These are phyloP conservation scores for Neurospora sp. DNA, from an alignment of 495 filamentous ascomycete species.

Conservation along the genomic window DNA sequence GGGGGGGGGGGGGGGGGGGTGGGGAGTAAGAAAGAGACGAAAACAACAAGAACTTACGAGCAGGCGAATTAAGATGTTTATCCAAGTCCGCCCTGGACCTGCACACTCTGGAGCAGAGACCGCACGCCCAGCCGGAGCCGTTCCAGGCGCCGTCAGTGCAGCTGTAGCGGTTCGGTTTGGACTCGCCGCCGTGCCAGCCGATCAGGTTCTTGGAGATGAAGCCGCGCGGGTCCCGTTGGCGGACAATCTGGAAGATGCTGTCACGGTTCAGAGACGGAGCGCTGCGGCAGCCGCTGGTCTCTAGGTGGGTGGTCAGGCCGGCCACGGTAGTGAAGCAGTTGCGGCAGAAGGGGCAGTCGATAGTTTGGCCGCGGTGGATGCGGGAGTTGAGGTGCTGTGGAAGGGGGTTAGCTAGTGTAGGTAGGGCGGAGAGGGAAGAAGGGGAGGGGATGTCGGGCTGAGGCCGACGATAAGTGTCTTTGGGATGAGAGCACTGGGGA, in stretches of 20 bases:
- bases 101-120: constrained; percentile 14
- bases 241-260: constrained; percentile 10
- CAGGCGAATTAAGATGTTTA: constrained; percentile 15
- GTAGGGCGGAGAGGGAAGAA: not conserved
- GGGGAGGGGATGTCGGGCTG: not conserved
- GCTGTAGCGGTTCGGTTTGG: constrained; percentile 3
- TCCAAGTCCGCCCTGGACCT: not conserved
- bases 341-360: constrained; percentile 17
- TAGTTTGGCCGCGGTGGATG: constrained; percentile 6
- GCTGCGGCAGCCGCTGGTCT: constrained; percentile 7
- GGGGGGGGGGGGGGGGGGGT: too few relatives aligned
- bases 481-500: not conserved
- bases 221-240: constrained; percentile 11
- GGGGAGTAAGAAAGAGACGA: too few relatives aligned
- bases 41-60: too few relatives aligned
- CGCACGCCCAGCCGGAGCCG: constrained; percentile 11
- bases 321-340: constrained; percentile 6
- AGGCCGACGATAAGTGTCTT: not conserved
- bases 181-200: constrained; percentile 10
- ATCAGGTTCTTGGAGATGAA: constrained; percentile 18
- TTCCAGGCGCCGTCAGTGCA: constrained; percentile 9
- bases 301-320: constrained; percentile 15
- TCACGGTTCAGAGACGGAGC: constrained; percentile 15
- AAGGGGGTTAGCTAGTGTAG: not conserved
- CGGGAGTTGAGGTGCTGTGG: constrained; percentile 13